phyloP scores from a whole-genome alignment of 2,329 filamentous ascomycete genomes.

The Capronia coronata region DNA sequence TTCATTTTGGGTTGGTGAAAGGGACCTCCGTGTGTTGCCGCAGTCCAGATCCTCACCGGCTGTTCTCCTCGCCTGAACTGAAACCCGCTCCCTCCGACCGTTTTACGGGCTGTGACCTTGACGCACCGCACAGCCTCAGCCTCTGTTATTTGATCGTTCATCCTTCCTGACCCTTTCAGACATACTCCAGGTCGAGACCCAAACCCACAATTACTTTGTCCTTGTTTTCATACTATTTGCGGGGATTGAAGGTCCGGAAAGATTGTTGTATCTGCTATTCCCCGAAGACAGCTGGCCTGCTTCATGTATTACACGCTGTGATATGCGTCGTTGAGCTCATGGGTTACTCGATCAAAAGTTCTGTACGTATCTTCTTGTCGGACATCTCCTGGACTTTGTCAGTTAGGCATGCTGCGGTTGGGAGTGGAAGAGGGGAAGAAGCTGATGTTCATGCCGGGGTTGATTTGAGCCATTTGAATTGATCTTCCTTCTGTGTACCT shows the following conservation, averaged over 20 bases:
- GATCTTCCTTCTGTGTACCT: conserved; percentile 9
- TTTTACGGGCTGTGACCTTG: background rate
- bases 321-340: conserved; percentile 4
- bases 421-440: background rate
- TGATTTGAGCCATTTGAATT: conserved; percentile 3
- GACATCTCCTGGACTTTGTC: background rate
- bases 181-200: background rate
- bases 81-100: background rate
- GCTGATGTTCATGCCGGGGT: background rate
- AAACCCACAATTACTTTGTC: background rate
- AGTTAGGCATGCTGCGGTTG: background rate
- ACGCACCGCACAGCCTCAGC: background rate
- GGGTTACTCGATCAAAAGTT: conserved; percentile 3
- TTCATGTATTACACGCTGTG: conserved; percentile 18
- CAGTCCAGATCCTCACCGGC: too few relatives aligned
- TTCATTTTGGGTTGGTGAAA: too few relatives aligned
- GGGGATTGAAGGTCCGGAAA: conserved; percentile 5
- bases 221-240: conserved; percentile 5
- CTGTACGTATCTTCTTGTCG: conserved; percentile 23
- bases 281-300: conserved; percentile 24
- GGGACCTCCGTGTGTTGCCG: background rate
- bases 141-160: background rate
- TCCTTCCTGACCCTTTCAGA: background rate
- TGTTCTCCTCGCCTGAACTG: background rate
- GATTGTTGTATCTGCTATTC: conserved; percentile 14